Conservation (phyloP, 2,329 filamentous ascomycete genomes). For the Penicillium sp. region DNA sequence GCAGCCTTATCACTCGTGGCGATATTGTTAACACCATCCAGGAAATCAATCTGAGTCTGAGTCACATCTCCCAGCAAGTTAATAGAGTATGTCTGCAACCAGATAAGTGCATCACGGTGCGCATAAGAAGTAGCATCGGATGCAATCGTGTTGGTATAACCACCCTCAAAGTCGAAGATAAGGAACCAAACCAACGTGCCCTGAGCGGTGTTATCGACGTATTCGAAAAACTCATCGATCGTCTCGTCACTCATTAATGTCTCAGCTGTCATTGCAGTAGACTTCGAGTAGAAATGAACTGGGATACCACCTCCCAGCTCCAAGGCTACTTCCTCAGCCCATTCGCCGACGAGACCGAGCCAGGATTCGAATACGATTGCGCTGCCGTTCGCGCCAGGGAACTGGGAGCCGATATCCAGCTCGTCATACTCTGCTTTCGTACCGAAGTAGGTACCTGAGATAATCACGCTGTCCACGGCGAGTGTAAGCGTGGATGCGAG, state of each 20-base stretch:
- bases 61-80: neutral
- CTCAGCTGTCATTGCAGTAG: constrained; percentile 52
- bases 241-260: constrained; percentile 45
- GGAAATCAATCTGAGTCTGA: constrained; percentile 3
- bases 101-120: constrained; percentile 2
- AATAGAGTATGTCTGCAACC: constrained; percentile 1
- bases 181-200: constrained; percentile 3
- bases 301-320: constrained; percentile 42
- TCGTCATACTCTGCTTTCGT: constrained; percentile 56
- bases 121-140: neutral
- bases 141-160: neutral
- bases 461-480: constrained; percentile 55
- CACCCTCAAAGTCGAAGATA: constrained; percentile 4
- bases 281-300: constrained; percentile 58
- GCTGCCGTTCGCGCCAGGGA: constrained; percentile 21
- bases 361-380: constrained; percentile 30
- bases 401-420: constrained; percentile 26
- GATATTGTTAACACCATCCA: neutral
- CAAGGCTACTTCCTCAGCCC: constrained; percentile 27
- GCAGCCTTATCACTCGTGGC: neutral
- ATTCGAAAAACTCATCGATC: constrained; percentile 1
- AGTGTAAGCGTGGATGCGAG: constrained; percentile 59
- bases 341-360: constrained; percentile 28
- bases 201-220: neutral
- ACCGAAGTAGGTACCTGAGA: constrained; percentile 64